A percentile compares a stretch with the other conserved stretches of the same genome.
Conservation (phyloP, 768 basidiomycete species). For the Kwoniella dendrophila region DNA sequence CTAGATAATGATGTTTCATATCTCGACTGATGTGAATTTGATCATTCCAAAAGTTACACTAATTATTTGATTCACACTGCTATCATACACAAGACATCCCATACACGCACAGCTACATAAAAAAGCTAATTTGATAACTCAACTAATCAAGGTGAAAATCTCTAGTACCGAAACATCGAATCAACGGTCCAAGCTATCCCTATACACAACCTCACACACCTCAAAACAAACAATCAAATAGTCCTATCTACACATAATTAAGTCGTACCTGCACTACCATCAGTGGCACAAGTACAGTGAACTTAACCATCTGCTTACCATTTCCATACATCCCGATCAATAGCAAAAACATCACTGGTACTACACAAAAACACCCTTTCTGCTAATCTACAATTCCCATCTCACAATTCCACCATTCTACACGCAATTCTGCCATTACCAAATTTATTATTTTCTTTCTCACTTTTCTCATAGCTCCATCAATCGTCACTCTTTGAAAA, state of each 20-base stretch:
- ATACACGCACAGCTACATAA: not conserved
- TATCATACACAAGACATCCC: not conserved
- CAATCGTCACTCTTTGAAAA: not conserved
- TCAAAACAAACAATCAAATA: not conserved
- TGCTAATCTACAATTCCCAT: not conserved
- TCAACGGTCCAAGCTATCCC: not conserved
- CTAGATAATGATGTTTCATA: too few species aligned
- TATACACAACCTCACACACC: not conserved
- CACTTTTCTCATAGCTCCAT: not conserved
- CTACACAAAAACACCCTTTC: not conserved
- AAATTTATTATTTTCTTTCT: too few species aligned
- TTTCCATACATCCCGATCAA: not conserved
- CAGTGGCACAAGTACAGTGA: not conserved
- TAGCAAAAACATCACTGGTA: not conserved
- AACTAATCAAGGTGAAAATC: not conserved
- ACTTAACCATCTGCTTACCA: not conserved
- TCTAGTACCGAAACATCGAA: not conserved
- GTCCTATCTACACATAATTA: slow-evolving; percentile 6
- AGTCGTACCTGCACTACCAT: slow-evolving; percentile 7
- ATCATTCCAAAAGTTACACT: too few species aligned
- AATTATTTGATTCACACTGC: too few species aligned
- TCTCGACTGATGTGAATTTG: too few species aligned
- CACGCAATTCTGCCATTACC: too few species aligned
- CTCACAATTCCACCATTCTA: not conserved
- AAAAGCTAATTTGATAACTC: not conserved